Evolutionary conservation across 257 asterid species (phyloP).

Genomic region (Rehmannia glutinosa): DNA sequence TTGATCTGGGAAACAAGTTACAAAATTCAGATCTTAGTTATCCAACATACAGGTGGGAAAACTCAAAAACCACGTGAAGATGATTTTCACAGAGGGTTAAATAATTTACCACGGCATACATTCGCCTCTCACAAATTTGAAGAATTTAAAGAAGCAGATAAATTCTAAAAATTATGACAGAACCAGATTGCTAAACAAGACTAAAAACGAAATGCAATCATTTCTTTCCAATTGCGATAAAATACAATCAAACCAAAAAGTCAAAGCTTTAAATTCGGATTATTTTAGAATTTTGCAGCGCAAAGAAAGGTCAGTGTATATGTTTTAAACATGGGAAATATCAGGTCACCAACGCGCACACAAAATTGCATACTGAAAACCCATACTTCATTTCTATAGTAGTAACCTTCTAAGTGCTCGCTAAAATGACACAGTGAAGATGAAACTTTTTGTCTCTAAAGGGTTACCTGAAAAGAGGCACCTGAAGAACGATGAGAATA

Average conservation of each 20-base stretch:
- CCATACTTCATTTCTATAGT: not conserved
- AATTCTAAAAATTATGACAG: too few relatives aligned
- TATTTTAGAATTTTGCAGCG: not conserved
- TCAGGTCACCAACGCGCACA: not conserved
- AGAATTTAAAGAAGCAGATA: too few relatives aligned
- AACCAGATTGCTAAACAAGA: too few relatives aligned
- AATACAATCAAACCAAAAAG: not conserved
- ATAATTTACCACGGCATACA: too few relatives aligned
- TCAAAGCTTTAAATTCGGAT: not conserved
- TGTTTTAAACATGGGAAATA: not conserved
- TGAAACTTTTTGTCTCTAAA: not conserved
- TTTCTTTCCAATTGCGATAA: not conserved
- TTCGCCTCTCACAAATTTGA: too few relatives aligned
- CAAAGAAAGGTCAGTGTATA: not conserved
- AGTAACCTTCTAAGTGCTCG: too few relatives aligned
- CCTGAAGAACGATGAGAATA: constrained; percentile 45
- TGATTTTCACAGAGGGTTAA: too few relatives aligned
- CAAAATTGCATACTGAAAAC: not conserved
- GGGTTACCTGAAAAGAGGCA: constrained; percentile 65
- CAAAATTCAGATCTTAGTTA: constrained; percentile 3
- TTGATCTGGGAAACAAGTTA: too few relatives aligned
- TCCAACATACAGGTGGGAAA: too few relatives aligned
- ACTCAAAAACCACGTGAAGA: too few relatives aligned
- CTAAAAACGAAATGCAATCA: too few relatives aligned
- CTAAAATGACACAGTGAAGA: too few relatives aligned